These are phyloP conservation scores for Pseudogymnoascus sp. DNA, from an alignment of 2,329 filamentous ascomycete genomes.

Conservation along the genomic window DNA sequence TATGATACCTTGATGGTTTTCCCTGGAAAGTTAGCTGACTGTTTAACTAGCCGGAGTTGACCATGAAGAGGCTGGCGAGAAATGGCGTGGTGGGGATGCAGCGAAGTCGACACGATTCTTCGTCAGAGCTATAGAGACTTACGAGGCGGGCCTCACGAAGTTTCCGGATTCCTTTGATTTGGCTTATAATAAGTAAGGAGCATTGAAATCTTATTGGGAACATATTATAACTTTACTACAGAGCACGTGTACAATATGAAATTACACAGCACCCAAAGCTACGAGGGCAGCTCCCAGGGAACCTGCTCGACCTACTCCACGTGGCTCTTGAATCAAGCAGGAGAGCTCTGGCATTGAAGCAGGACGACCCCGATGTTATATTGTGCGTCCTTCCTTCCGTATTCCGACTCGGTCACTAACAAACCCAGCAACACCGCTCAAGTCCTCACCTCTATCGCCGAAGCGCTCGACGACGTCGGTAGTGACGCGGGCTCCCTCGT, in stretches of 20 bases:
- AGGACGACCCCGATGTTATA: constrained; percentile 56
- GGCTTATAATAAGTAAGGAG: constrained; percentile 62
- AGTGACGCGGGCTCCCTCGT: constrained; percentile 30
- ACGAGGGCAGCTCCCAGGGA: constrained; percentile 46
- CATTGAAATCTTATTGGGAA: neutral
- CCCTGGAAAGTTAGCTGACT: neutral
- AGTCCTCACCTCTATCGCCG: constrained; percentile 57
- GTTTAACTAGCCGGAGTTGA: constrained; percentile 48
- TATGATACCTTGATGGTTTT: constrained; percentile 21
- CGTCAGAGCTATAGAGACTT: constrained; percentile 56
- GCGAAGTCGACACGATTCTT: constrained; percentile 47
- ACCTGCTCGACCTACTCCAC: constrained; percentile 46
- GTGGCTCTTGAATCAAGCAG: constrained; percentile 56
- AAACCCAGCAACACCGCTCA: constrained; percentile 53
- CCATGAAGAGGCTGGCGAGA: constrained; percentile 63
- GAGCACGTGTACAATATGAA: constrained; percentile 61
- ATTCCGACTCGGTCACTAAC: constrained; percentile 7
- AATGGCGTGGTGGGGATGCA: constrained; percentile 65
- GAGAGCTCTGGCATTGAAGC: constrained; percentile 49
- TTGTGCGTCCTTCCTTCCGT: constrained; percentile 36
- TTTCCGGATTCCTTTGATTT: constrained; percentile 59
- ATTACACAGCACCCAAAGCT: constrained; percentile 59
- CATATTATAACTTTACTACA: constrained; percentile 25
- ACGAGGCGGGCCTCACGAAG: constrained; percentile 52
- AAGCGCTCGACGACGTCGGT: constrained; percentile 47